Evolutionary conservation across 1,284 basidiomycete species (phyloP).

Genomic region (Amylostereum areolatum): DNA sequence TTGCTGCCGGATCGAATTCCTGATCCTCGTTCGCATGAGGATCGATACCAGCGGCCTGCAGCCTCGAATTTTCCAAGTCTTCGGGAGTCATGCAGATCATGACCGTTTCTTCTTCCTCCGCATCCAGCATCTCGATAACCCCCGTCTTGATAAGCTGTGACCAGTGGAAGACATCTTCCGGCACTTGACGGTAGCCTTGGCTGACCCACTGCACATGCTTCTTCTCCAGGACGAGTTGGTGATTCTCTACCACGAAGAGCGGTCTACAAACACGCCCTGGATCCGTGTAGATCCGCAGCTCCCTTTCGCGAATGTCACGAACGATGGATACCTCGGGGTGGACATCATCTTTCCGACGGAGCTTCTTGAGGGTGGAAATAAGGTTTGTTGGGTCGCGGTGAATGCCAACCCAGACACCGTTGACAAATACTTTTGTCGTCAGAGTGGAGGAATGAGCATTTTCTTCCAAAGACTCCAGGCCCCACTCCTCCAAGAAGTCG

Average conservation of each 20-base stretch:
- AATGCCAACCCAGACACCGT: conserved; percentile 99
- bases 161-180: conserved; percentile 73
- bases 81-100: conserved; percentile 99
- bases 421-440: conserved; percentile 97
- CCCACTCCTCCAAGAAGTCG: conserved; percentile 99
- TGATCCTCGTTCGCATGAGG: conserved; percentile 48
- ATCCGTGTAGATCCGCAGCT: conserved; percentile 93
- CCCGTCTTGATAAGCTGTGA: conserved; percentile 82
- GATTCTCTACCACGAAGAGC: conserved; percentile 93
- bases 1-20: conserved; percentile 83
- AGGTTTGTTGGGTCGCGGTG: conserved; percentile 92
- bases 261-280: conserved; percentile 96
- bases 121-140: conserved; percentile 92
- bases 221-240: conserved; percentile 79
- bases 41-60: conserved; percentile 59
- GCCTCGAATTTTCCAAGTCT: conserved; percentile 83
- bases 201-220: conserved; percentile 78
- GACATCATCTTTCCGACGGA: conserved; percentile 94
- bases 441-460: conserved; percentile 78
- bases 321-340: conserved; percentile 96
- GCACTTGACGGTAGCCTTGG: conserved; percentile 44
- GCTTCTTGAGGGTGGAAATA: conserved; percentile 88
- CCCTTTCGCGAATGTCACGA: conserved; percentile 93
- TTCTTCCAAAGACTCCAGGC: conserved; percentile 87
- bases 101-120: conserved; percentile 98